Evolutionary conservation across 306 rosid genomes (phyloP).

Genomic region (Pterocarpus macrocarpus): DNA sequence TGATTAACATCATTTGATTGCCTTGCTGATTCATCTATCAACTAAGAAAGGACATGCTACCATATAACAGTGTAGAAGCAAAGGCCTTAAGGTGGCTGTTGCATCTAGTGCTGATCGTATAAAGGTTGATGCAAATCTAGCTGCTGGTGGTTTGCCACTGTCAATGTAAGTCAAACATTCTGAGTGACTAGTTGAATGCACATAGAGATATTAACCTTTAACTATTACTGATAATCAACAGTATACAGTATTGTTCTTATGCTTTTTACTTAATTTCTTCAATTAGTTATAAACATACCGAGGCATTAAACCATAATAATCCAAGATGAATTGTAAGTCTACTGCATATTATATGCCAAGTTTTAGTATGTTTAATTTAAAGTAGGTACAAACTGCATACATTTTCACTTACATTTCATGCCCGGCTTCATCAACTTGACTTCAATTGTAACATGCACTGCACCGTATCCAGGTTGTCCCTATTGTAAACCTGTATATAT

Average conservation of each 20-base stretch:
- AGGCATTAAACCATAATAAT: constrained; percentile 31
- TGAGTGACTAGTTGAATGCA: constrained; percentile 33
- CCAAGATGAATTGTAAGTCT: constrained; percentile 34
- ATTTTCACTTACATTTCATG: constrained; percentile 22
- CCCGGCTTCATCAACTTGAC: constrained; percentile 32
- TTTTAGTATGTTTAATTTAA: constrained; percentile 5
- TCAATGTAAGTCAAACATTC: constrained; percentile 74
- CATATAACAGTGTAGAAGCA: constrained; percentile 75
- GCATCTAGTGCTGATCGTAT: constrained; percentile 98
- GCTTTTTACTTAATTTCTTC: constrained; percentile 1
- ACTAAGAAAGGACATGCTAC: constrained; percentile 40
- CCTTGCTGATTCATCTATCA: constrained; percentile 43
- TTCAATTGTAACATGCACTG: constrained; percentile 6
- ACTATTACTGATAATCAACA: constrained; percentile 21
- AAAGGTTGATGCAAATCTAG: constrained; percentile 96
- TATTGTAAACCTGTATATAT: constrained; percentile 38
- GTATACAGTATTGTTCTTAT: not conserved
- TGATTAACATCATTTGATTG: constrained; percentile 34
- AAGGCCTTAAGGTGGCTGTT: constrained; percentile 98
- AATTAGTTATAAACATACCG: constrained; percentile 6
- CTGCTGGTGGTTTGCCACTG: constrained; percentile 87
- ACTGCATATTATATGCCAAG: constrained; percentile 29
- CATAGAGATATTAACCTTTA: constrained; percentile 37
- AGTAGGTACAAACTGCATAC: constrained; percentile 14
- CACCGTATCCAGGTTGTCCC: constrained; percentile 25